phyloP scores from a whole-genome alignment of 352 stramenopile species.

The Pythium aristosporum region DNA sequence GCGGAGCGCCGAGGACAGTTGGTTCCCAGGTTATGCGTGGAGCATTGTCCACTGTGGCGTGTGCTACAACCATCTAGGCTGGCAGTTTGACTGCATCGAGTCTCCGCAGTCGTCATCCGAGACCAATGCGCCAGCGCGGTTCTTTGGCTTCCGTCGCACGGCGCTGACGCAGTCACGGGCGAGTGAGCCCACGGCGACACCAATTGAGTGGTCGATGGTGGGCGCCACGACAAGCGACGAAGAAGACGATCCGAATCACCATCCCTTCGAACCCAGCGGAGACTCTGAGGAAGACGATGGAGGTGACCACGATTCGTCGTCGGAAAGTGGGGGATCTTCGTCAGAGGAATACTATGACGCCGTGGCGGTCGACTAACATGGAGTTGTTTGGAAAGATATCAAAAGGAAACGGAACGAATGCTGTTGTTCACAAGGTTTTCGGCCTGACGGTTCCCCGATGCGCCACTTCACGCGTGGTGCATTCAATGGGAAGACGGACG shows the following conservation, averaged over 20 bases:
- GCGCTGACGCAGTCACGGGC: slow-evolving; percentile 46
- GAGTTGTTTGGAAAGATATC: not conserved
- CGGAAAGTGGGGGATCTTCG: not conserved
- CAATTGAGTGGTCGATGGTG: slow-evolving; percentile 8
- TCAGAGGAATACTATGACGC: not conserved
- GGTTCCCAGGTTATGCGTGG: slow-evolving; percentile 82
- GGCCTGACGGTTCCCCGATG: no score
- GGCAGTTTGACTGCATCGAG: slow-evolving; percentile 64
- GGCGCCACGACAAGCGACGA: slow-evolving; percentile 5
- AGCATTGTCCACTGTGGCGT: slow-evolving; percentile 71
- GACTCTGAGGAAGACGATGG: not conserved
- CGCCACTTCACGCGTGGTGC: not conserved
- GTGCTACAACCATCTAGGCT: slow-evolving; percentile 74
- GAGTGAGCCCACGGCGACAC: not conserved
- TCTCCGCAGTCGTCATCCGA: slow-evolving; percentile 10
- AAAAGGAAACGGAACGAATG: no score
- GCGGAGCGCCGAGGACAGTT: slow-evolving; percentile 63
- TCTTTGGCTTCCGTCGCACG: slow-evolving; percentile 70
- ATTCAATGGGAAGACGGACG: not conserved
- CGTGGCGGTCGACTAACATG: not conserved
- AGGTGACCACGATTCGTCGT: slow-evolving; percentile 5
- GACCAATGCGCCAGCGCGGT: slow-evolving; percentile 30
- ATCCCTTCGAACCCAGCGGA: not conserved
- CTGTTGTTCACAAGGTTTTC: not conserved
- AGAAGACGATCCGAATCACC: not conserved